Percentiles rank a stretch among this genome's conserved stretches.
Conservation (phyloP, 768 basidiomycete species). For the Boletales sp. region DNA sequence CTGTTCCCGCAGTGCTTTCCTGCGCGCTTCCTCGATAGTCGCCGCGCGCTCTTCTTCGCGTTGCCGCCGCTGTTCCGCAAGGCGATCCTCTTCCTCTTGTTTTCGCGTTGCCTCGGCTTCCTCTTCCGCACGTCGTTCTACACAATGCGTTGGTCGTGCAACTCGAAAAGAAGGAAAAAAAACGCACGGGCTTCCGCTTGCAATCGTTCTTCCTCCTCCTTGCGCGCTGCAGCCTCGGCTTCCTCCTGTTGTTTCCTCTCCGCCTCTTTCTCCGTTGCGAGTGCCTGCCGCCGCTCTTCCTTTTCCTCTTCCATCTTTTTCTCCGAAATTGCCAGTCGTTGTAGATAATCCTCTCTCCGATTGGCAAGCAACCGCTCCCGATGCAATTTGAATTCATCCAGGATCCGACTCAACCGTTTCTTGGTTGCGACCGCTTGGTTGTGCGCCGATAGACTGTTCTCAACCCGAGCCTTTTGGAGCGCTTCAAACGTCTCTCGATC, state of each 20-base stretch:
- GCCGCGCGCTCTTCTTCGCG: constrained; percentile 52
- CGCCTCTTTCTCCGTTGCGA: constrained; percentile 56
- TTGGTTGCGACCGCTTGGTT: constrained; percentile 70
- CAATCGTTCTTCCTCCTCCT: constrained; percentile 40
- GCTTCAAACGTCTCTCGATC: constrained; percentile 70
- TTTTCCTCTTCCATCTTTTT: constrained; percentile 84
- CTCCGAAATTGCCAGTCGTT: constrained; percentile 46
- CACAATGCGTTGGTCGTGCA: constrained; percentile 1
- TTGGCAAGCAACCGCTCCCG: constrained; percentile 52
- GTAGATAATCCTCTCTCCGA: constrained; percentile 64
- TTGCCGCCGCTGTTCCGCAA: constrained; percentile 45
- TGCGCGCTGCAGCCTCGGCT: constrained; percentile 14
- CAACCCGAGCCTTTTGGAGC: constrained; percentile 54
- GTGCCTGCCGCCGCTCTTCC: constrained; percentile 56
- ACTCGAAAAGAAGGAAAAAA: constrained; percentile 3
- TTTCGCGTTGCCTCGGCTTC: constrained; percentile 53
- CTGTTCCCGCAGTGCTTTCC: constrained; percentile 63
- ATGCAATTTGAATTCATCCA: constrained; percentile 60
- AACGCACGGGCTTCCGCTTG: constrained; percentile 50
- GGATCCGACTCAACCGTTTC: constrained; percentile 66
- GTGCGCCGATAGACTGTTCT: constrained; percentile 55
- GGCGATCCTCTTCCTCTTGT: constrained; percentile 60
- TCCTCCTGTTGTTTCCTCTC: constrained; percentile 35
- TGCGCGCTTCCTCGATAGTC: constrained; percentile 51
- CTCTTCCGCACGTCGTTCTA: constrained; percentile 57